A percentile compares a stretch with the other conserved stretches of the same genome.
Conservation (phyloP, 2,329 filamentous ascomycete genomes). For the Septoria linicola region DNA sequence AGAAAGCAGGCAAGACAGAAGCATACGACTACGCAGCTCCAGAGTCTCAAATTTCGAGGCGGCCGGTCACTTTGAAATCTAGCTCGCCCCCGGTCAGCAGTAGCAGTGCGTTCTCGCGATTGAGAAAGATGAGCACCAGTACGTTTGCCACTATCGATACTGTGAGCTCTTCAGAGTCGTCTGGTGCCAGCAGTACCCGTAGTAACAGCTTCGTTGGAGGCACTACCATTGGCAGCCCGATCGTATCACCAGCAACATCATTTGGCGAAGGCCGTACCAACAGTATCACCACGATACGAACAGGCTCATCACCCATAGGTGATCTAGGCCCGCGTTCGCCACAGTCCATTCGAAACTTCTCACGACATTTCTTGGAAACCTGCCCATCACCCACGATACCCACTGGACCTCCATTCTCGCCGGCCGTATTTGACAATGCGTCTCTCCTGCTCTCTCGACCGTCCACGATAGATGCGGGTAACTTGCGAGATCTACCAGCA, state of each 20-base stretch:
- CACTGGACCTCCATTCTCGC: conserved; percentile 17
- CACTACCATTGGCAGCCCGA: conserved; percentile 26
- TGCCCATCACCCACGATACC: conserved; percentile 21
- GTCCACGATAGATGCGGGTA: conserved; percentile 44
- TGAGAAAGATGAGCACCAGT: conserved; percentile 34
- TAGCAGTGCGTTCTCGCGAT: conserved; percentile 31
- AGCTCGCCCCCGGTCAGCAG: conserved; percentile 34
- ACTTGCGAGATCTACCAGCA: conserved; percentile 43
- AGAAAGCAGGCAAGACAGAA: conserved; percentile 63
- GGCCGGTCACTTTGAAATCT: conserved; percentile 42
- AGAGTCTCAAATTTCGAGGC: conserved; percentile 55
- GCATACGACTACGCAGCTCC: conserved; percentile 72
- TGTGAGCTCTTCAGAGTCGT: conserved; percentile 36
- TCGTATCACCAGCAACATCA: conserved; percentile 25
- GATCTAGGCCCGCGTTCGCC: conserved; percentile 22
- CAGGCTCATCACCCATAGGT: conserved; percentile 21
- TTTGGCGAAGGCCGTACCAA: conserved; percentile 25
- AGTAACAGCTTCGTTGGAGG: conserved; percentile 32
- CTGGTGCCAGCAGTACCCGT: conserved; percentile 32
- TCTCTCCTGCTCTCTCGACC: conserved; percentile 25
- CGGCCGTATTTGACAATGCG: conserved; percentile 15
- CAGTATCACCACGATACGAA: conserved; percentile 28
- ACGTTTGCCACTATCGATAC: conserved; percentile 25
- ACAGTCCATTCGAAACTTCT: conserved; percentile 31
- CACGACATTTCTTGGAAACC: conserved; percentile 22